Conservation (phyloP, 805 yeast genomes). For the Babjeviella inositovora region DNA sequence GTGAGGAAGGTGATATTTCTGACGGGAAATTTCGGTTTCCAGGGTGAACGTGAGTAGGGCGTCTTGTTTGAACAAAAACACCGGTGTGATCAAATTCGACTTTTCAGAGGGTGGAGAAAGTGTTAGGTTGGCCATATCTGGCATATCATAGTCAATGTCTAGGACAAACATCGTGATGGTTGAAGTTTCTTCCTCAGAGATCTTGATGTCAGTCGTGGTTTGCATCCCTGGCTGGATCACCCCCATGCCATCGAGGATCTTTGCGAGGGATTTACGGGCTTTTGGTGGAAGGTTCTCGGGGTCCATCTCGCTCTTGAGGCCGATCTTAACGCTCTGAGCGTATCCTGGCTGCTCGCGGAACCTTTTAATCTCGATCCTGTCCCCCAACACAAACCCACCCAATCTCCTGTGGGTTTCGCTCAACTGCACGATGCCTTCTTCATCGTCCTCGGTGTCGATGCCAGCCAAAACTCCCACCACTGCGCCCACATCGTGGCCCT, state of each 20-base stretch:
- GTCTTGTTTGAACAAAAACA: conserved; percentile 24
- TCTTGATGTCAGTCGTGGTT: conserved; percentile 10
- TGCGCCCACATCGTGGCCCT: conserved; percentile 22
- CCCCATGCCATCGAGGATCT: conserved; percentile 35
- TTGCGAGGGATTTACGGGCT: conserved; percentile 17
- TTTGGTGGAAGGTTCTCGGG: conserved; percentile 2
- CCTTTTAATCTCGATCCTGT: conserved; percentile 27
- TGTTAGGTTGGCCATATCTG: conserved; percentile 19
- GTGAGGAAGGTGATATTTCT: conserved; percentile 26
- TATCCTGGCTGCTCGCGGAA: conserved; percentile 29
- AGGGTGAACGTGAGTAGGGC: conserved; percentile 4
- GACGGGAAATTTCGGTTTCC: conserved; percentile 7
- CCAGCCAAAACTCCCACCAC: conserved; percentile 21
- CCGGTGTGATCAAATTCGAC: conserved; percentile 23
- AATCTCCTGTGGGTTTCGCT: not conserved
- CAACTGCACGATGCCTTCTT: conserved; percentile 1
- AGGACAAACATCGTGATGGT: conserved; percentile 5
- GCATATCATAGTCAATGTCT: conserved; percentile 9
- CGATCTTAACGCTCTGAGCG: conserved; percentile 18
- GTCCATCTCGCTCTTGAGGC: conserved; percentile 7
- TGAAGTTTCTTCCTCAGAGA: conserved; percentile 6
- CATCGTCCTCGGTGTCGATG: not conserved
- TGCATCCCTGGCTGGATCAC: conserved; percentile 41
- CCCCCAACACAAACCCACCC: conserved; percentile 22
- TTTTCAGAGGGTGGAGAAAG: conserved; percentile 7